Conservation (phyloP, 2,329 filamentous ascomycete species). For the Phyllosticta capitalensis region DNA sequence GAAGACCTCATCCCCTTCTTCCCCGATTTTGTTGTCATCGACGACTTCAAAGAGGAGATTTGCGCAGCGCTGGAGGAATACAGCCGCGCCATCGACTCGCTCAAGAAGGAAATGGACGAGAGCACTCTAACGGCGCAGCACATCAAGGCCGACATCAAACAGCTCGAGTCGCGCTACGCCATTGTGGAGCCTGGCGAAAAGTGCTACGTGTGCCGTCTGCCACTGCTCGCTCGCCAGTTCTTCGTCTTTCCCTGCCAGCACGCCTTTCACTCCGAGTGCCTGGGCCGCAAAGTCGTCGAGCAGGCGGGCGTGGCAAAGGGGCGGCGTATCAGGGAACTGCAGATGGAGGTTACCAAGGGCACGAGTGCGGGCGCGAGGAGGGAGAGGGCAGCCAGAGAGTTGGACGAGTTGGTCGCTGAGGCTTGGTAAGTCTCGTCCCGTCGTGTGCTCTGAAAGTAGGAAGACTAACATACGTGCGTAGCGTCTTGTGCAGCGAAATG, state of each 20-base stretch:
- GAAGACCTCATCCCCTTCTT: conserved; percentile 98
- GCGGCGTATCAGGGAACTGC: conserved; percentile 74
- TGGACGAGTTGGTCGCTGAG: conserved; percentile 85
- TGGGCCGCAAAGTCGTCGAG: conserved; percentile 77
- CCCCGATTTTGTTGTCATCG: conserved; percentile 95
- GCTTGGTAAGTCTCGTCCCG: conserved; percentile 58
- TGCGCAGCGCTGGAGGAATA: conserved; percentile 91
- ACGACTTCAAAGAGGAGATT: conserved; percentile 98
- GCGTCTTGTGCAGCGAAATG: conserved; percentile 88
- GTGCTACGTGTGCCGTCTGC: conserved; percentile 80
- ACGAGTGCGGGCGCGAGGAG: conserved; percentile 49
- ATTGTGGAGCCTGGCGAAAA: conserved; percentile 95
- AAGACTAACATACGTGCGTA: conserved; percentile 28
- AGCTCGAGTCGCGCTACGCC: conserved; percentile 79
- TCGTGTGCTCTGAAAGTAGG: neutral
- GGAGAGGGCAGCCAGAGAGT: conserved; percentile 74
- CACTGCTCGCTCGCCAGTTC: conserved; percentile 82
- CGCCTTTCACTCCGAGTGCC: conserved; percentile 90
- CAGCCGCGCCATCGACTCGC: conserved; percentile 73
- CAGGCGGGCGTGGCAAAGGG: conserved; percentile 67
- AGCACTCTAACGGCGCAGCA: conserved; percentile 78
- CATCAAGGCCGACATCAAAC: conserved; percentile 81
- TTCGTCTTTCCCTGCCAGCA: conserved; percentile 99
- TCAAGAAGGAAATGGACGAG: conserved; percentile 95
- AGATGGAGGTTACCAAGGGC: conserved; percentile 72